phyloP scores from a whole-genome alignment of 139 green algal species.

The Monoraphidium neglectum region DNA sequence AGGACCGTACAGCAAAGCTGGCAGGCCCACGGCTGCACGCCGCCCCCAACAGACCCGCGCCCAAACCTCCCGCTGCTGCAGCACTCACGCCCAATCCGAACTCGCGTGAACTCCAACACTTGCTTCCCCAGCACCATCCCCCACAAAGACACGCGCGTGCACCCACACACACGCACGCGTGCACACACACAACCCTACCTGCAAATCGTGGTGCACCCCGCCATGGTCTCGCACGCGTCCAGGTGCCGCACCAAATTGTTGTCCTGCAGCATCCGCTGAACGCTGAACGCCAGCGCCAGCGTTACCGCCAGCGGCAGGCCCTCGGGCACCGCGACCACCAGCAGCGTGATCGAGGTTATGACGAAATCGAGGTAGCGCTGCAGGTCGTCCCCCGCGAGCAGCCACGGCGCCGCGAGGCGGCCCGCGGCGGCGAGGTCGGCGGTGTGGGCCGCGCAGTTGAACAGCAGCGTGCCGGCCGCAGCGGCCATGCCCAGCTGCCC shows the following conservation, averaged over 20 bases:
- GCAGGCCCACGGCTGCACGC: too few relatives aligned
- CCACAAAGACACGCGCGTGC: too few relatives aligned
- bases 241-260: slow-evolving; percentile 75
- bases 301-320: slow-evolving; percentile 89
- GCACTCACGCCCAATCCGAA: too few relatives aligned
- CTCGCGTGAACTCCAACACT: too few relatives aligned
- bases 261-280: slow-evolving; percentile 66
- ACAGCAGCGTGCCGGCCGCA: slow-evolving; percentile 46
- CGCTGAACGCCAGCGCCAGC: slow-evolving; percentile 83
- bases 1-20: too few relatives aligned
- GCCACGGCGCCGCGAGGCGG: not conserved
- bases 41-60: too few relatives aligned
- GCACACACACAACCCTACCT: slow-evolving; percentile 24
- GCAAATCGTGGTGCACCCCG: slow-evolving; percentile 81
- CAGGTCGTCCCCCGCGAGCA: not conserved
- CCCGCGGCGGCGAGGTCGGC: slow-evolving; percentile 10
- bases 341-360: slow-evolving; percentile 83
- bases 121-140: too few relatives aligned
- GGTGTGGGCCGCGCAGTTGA: slow-evolving; percentile 45
- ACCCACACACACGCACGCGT: not conserved
- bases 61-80: too few relatives aligned
- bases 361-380: slow-evolving; percentile 73
- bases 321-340: slow-evolving; percentile 92
- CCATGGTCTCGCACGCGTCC: slow-evolving; percentile 92
- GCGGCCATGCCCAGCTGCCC: slow-evolving; percentile 72